Percentiles rank a stretch among this genome's conserved stretches.
These are phyloP conservation scores for Lyophyllum atratum DNA, from an alignment of 768 basidiomycete species.

Conservation along the genomic window DNA sequence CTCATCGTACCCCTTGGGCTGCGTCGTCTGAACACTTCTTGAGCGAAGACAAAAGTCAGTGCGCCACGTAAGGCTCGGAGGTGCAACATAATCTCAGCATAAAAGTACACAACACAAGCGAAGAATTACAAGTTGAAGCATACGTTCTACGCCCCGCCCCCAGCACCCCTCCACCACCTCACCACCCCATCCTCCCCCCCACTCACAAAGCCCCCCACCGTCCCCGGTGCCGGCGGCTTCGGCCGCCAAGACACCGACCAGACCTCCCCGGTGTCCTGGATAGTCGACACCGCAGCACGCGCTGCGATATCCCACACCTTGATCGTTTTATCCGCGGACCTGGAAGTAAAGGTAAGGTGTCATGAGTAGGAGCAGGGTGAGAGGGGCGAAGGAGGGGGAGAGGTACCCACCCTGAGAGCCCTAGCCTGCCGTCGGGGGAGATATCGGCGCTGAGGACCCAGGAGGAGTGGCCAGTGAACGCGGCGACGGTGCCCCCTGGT, in stretches of 20 bases:
- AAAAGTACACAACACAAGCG: not conserved
- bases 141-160: conserved; percentile 23
- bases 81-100: not conserved
- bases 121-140: not conserved
- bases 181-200: conserved; percentile 78
- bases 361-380: not conserved
- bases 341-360: conserved; percentile 24
- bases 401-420: conserved; percentile 71
- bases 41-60: too few relatives aligned
- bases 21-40: too few relatives aligned
- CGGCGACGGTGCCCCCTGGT: conserved; percentile 79
- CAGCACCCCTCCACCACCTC: conserved; percentile 79
- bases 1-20: too few relatives aligned
- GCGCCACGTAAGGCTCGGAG: not conserved
- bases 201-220: conserved; percentile 68
- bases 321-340: conserved; percentile 83
- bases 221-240: conserved; percentile 51
- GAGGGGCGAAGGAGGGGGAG: not conserved
- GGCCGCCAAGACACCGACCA: conserved; percentile 86
- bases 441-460: conserved; percentile 88
- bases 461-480: conserved; percentile 85
- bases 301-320: conserved; percentile 87
- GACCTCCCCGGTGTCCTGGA: conserved; percentile 78
- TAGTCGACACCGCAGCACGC: conserved; percentile 72
- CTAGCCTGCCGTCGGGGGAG: conserved; percentile 78